These are phyloP conservation scores for Fusarium newnesense DNA, from an alignment of 2,329 filamentous ascomycete species.

Conservation along the genomic window DNA sequence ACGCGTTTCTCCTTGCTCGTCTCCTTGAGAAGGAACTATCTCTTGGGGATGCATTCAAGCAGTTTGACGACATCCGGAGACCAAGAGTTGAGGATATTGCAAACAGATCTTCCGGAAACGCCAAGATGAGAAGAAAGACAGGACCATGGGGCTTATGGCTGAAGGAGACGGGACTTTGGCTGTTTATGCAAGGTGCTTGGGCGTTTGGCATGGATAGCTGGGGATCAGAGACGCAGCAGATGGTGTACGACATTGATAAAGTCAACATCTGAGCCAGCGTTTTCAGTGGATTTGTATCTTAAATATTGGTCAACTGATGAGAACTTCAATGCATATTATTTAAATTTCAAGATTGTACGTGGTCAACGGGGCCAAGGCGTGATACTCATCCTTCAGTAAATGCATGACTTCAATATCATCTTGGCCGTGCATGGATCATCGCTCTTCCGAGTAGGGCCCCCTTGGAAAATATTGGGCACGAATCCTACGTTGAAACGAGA, in stretches of 20 bases:
- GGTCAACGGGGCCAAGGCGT: not conserved
- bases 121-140: not conserved
- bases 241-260: not conserved
- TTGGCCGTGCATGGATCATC: conserved; percentile 5
- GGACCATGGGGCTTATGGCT: not conserved
- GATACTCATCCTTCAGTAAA: not conserved
- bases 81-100: not conserved
- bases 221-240: not conserved
- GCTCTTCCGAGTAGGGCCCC: conserved; percentile 1
- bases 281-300: not conserved
- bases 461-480: not conserved
- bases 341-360: too few relatives aligned
- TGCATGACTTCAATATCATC: not conserved
- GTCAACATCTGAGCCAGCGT: not conserved
- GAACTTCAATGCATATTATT: rapidly evolving
- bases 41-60: not conserved
- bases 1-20: not conserved
- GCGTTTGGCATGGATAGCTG: not conserved
- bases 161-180: not conserved
- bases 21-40: not conserved
- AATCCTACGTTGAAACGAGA: not conserved
- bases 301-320: rapidly evolving
- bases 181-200: not conserved
- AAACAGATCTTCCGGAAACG: not conserved
- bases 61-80: not conserved